Conservation (phyloP, 2,329 filamentous ascomycete genomes). For the Zarea fungicola region DNA sequence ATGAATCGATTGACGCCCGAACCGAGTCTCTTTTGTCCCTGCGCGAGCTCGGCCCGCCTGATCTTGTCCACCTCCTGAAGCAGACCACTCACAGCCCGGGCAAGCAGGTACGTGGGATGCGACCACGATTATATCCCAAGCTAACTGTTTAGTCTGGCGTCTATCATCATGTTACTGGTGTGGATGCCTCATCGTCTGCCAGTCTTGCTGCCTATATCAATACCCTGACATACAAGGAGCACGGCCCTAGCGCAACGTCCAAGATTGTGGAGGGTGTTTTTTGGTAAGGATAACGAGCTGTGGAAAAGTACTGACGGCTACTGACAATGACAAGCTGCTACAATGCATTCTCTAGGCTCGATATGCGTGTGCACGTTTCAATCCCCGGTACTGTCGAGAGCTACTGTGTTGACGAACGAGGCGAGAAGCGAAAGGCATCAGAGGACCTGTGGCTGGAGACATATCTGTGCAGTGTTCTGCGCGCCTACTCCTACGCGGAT, state of each 20-base stretch:
- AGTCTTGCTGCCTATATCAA: constrained; percentile 98
- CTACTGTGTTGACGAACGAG: constrained; percentile 95
- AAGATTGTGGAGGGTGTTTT: constrained; percentile 94
- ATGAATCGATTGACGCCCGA: constrained; percentile 86
- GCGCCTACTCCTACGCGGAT: constrained; percentile 95
- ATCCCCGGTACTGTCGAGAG: constrained; percentile 95
- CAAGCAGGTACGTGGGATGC: constrained; percentile 42
- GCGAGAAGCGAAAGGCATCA: constrained; percentile 87
- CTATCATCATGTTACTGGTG: constrained; percentile 96
- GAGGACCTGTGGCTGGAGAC: constrained; percentile 97
- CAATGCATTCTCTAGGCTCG: constrained; percentile 96
- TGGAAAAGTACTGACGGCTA: constrained; percentile 26
- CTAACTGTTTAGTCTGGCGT: constrained; percentile 63
- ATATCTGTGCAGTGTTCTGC: constrained; percentile 88
- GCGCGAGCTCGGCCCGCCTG: constrained; percentile 90
- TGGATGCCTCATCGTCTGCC: constrained; percentile 95
- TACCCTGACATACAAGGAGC: constrained; percentile 85
- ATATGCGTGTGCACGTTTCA: constrained; percentile 97
- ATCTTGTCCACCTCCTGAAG: constrained; percentile 92
- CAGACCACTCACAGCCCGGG: constrained; percentile 52
- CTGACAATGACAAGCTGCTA: constrained; percentile 59
- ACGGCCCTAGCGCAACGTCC: constrained; percentile 62
- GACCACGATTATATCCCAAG: neutral
- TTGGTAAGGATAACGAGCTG: constrained; percentile 55
- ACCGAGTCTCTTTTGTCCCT: constrained; percentile 82